These are phyloP conservation scores for Candida alai DNA, from an alignment of 805 yeast species.

Conservation along the genomic window DNA sequence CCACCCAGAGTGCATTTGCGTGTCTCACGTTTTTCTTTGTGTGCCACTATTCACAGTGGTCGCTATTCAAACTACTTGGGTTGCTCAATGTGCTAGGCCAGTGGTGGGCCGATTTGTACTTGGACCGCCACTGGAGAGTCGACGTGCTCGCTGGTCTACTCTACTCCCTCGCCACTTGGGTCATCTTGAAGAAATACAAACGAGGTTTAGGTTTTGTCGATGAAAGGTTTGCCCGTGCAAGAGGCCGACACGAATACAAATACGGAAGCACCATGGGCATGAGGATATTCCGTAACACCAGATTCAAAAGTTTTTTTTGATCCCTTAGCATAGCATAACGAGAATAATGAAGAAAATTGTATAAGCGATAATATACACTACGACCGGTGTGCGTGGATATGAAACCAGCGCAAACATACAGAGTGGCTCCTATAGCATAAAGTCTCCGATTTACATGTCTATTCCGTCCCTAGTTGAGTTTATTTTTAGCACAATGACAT, in stretches of 20 bases:
- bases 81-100: slow-evolving; percentile 48
- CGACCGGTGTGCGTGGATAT: no score
- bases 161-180: slow-evolving; percentile 47
- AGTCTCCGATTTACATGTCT: no score
- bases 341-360: no score
- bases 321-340: slow-evolving; percentile 25
- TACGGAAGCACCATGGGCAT: slow-evolving; percentile 56
- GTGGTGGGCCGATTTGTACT: slow-evolving; percentile 74
- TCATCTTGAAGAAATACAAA: slow-evolving; percentile 32
- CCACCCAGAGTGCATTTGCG: slow-evolving; percentile 66
- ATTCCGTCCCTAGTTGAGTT: no score
- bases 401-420: no score
- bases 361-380: no score
- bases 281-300: slow-evolving; percentile 53
- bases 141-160: slow-evolving; percentile 55
- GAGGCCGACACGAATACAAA: slow-evolving; percentile 27
- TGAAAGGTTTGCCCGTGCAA: slow-evolving; percentile 16
- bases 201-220: slow-evolving; percentile 27
- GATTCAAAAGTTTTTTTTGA: slow-evolving; percentile 51
- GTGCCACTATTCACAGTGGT: slow-evolving; percentile 37
- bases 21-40: slow-evolving; percentile 44
- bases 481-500: not conserved
- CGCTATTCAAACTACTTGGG: slow-evolving; percentile 30
- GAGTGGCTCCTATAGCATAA: no score
- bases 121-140: slow-evolving; percentile 69